Evolutionary conservation across 805 yeast genomes (phyloP), one percentile per base, ranked within the genome.

Genomic region (Candida cerambycidarum): DNA sequence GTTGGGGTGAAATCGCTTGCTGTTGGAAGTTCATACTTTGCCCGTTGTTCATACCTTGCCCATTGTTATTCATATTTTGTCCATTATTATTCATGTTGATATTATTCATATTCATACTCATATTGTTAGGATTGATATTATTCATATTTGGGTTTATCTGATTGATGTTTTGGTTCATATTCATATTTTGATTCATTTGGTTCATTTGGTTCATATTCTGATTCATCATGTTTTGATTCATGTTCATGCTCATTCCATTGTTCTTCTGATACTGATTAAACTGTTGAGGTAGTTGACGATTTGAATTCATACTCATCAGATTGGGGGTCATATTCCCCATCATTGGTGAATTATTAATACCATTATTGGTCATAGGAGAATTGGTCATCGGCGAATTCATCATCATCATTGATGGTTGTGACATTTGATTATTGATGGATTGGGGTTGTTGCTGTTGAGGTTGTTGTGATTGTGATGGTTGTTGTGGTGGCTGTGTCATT

Each of bases 1-100:
- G 72, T 45, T 66, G 74, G 3, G 73, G 73, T 1, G 73, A 66
- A 15, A 68, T 60, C 12, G 31, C 32, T 38, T 49, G 55, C 36
- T 44, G 44, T 24, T 43, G 52, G 33, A 24, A 45, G 21, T 44
- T 48, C 32, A 40, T 37, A 25, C 41, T 45, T 15, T 35, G 40
- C 9, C 35, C 25, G 13, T 30, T 34, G 16, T 35, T 41, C 14
- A 36, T 47, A 19, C 14, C 38, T 21, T 30, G 32, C 23, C 29
- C 42, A 27, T 10, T 27, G 3, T 31, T 19, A 23, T 29, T 38
- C 8, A 30, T 13, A 11, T n/a, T n/a, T n/a, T n/a, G n/a, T n/a
- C n/a, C n/a, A n/a, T n/a, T n/a, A n/a, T n/a, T n/a, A n/a, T 19
- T 21, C n/a, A 11, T 18, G 5, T 28, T 36, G 25, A 7, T 25